These are phyloP conservation scores for Termitomyces sp. DNA, from an alignment of 768 basidiomycete species.

Conservation along the genomic window DNA sequence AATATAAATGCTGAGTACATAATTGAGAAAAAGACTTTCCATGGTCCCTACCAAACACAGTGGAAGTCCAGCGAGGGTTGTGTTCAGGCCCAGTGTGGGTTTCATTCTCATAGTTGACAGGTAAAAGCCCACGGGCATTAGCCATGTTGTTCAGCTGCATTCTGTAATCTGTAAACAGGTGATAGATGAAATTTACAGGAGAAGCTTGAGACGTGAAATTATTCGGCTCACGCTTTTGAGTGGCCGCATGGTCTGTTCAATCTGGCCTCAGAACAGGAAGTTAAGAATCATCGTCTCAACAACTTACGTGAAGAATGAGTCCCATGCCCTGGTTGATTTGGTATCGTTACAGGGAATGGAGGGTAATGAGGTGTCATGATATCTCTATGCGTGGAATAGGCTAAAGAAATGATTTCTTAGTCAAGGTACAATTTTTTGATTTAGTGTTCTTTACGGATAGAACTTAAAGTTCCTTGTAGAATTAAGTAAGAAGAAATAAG, in stretches of 20 bases:
- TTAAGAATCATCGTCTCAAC: not conserved
- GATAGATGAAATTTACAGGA: not conserved
- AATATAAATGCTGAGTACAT: not conserved
- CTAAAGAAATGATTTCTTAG: not conserved
- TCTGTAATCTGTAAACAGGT: slow-evolving; percentile 1
- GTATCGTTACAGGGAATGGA: not conserved
- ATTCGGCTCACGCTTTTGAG: not conserved
- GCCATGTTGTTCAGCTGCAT: slow-evolving; percentile 6
- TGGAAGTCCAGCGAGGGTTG: slow-evolving; percentile 1
- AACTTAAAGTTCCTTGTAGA: not conserved
- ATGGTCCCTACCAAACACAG: slow-evolving; percentile 1
- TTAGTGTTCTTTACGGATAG: not conserved
- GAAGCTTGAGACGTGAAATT: not conserved
- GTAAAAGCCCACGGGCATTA: not conserved
- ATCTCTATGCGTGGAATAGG: not conserved
- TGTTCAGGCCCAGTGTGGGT: not conserved
- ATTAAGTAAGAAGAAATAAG: not conserved
- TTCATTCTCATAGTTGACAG: not conserved
- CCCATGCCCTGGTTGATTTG: not conserved
- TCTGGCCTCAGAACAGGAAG: not conserved
- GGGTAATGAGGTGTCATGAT: not conserved
- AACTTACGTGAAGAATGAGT: not conserved
- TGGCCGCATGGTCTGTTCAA: not conserved
- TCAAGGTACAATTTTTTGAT: not conserved
- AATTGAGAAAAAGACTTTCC: not conserved